phyloP scores from a whole-genome alignment of 2,329 filamentous ascomycete species.

The Colletotrichum neosansevieriae region DNA sequence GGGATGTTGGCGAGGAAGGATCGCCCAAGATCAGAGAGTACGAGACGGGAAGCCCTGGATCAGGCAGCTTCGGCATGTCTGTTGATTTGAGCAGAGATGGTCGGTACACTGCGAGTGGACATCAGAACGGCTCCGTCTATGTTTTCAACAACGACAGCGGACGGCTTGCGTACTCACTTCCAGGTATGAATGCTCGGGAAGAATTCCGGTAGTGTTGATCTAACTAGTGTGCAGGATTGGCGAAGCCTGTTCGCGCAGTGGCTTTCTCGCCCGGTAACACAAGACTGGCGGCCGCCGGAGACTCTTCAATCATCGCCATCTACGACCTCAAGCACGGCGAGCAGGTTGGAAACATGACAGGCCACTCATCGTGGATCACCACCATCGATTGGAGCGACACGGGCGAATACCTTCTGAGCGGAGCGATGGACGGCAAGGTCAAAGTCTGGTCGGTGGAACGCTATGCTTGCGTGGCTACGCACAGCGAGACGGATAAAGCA shows the following conservation, averaged over 20 bases:
- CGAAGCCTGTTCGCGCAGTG: conserved; percentile 86
- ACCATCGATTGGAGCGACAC: conserved; percentile 93
- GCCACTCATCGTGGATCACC: conserved; percentile 89
- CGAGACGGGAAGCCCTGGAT: conserved; percentile 77
- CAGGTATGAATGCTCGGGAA: conserved; percentile 65
- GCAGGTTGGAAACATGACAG: conserved; percentile 86
- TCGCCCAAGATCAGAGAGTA: conserved; percentile 81
- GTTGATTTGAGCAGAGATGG: conserved; percentile 86
- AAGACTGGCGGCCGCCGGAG: conserved; percentile 89
- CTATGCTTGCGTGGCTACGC: conserved; percentile 88
- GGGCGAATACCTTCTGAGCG: conserved; percentile 90
- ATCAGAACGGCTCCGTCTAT: conserved; percentile 92
- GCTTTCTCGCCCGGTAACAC: conserved; percentile 89
- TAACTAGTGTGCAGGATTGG: conserved; percentile 70
- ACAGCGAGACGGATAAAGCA: conserved; percentile 88
- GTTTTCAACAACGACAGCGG: conserved; percentile 95
- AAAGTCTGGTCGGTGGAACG: conserved; percentile 96
- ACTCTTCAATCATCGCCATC: conserved; percentile 87
- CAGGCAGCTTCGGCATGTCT: conserved; percentile 90
- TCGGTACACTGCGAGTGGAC: conserved; percentile 88
- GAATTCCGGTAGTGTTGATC: neutral
- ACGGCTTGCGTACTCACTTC: conserved; percentile 85
- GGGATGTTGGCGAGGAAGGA: conserved; percentile 73
- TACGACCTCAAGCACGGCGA: conserved; percentile 95
- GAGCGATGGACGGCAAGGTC: conserved; percentile 91